A percentile compares a stretch with the other conserved stretches of the same genome.
Conservation (phyloP, 768 basidiomycete species). For the Hygrocybe coccinea region DNA sequence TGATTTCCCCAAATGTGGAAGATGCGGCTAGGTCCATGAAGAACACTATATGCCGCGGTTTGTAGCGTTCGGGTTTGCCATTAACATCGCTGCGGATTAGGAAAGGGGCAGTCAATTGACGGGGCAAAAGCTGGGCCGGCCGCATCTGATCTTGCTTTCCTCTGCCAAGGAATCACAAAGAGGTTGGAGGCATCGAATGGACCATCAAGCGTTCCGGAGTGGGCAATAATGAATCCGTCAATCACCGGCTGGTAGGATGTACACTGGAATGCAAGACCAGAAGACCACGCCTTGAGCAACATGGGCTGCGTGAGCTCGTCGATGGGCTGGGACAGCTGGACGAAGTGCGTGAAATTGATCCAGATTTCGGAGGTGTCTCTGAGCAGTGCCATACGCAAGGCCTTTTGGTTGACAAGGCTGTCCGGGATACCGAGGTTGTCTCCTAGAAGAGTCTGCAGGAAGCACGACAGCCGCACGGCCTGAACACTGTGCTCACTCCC, state of each 20-base stretch:
- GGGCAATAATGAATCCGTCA: slow-evolving; percentile 2
- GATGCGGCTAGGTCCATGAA: slow-evolving; percentile 7
- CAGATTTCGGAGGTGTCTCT: neutral
- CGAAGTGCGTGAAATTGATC: slow-evolving; percentile 9
- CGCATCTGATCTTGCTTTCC: neutral
- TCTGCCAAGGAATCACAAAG: neutral
- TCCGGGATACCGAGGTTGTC: neutral
- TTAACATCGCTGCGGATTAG: neutral
- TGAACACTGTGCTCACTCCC: neutral
- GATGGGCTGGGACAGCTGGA: slow-evolving; percentile 2
- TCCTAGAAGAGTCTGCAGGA: neutral
- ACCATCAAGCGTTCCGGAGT: slow-evolving; percentile 2
- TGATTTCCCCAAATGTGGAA: neutral
- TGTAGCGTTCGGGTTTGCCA: neutral
- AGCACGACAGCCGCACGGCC: neutral
- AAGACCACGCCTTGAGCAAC: slow-evolving; percentile 1
- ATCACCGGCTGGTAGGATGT: neutral
- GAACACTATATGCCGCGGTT: slow-evolving; percentile 1
- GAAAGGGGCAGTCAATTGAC: slow-evolving; percentile 2
- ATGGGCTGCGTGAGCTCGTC: slow-evolving; percentile 1
- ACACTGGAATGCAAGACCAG: slow-evolving; percentile 5
- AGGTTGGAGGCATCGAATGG: slow-evolving; percentile 2
- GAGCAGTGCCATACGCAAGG: neutral
- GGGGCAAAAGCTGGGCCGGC: neutral
- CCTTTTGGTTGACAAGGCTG: neutral